These are phyloP conservation scores for Zychaea mexicana DNA, from an alignment of 371 early-diverging fungal genomes.

Conservation along the genomic window DNA sequence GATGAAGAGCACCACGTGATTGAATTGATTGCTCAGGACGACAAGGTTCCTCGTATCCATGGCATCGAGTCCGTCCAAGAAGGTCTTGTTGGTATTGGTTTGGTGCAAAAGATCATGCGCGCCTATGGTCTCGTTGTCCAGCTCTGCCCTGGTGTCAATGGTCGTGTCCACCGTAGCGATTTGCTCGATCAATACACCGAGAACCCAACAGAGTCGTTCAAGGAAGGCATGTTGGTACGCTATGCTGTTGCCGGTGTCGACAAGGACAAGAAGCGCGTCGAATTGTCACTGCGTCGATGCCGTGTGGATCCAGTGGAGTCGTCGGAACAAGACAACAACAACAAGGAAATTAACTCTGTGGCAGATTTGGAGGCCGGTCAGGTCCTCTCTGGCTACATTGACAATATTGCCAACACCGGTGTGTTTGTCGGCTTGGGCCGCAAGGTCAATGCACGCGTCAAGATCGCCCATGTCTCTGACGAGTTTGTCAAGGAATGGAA, in stretches of 20 bases:
- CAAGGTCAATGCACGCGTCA: constrained; percentile 72
- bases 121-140: constrained; percentile 52
- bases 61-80: constrained; percentile 48
- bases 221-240: constrained; percentile 52
- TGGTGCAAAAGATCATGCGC: constrained; percentile 47
- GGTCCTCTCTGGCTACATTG: constrained; percentile 77
- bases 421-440: constrained; percentile 75
- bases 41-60: constrained; percentile 29
- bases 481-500: constrained; percentile 85
- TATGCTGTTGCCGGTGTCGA: constrained; percentile 57
- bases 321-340: constrained; percentile 10
- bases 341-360: constrained; percentile 49
- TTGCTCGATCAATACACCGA: constrained; percentile 58
- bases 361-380: constrained; percentile 53
- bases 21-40: constrained; percentile 34
- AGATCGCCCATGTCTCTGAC: constrained; percentile 88
- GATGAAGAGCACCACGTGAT: constrained; percentile 44
- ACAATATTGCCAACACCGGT: constrained; percentile 72
- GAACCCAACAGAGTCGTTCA: constrained; percentile 49
- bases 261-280: constrained; percentile 51
- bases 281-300: constrained; percentile 68
- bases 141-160: constrained; percentile 54
- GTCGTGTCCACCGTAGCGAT: constrained; percentile 65
- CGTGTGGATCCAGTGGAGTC: constrained; percentile 39
- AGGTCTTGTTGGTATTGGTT: constrained; percentile 56